These are phyloP conservation scores for Chionographis japonica DNA, from an alignment of 106 monocot species.

Conservation along the genomic window DNA sequence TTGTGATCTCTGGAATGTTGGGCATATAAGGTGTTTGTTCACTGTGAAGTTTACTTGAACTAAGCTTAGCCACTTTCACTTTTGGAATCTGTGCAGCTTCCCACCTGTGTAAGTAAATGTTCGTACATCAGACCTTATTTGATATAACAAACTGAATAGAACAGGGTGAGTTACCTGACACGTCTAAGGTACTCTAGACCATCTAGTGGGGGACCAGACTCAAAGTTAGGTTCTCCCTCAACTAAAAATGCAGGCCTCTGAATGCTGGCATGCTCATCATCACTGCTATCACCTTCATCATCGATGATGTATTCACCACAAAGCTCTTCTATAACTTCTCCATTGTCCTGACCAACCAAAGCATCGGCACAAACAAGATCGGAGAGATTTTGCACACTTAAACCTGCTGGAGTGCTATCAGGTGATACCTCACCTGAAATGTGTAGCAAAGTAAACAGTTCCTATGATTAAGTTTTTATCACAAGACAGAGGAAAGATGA, in stretches of 20 bases:
- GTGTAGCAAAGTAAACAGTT: background rate
- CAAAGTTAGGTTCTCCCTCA: slow-evolving; percentile 95
- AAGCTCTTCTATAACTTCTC: slow-evolving; percentile 6
- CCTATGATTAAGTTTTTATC: background rate
- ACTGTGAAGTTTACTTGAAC: slow-evolving; percentile 19
- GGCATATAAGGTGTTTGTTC: slow-evolving; percentile 97
- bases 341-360: slow-evolving; percentile 1
- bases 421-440: slow-evolving; percentile 20
- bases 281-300: slow-evolving; percentile 51
- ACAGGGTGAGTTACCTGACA: slow-evolving; percentile 60
- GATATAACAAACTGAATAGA: background rate
- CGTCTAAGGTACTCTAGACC: slow-evolving; percentile 90
- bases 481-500: background rate
- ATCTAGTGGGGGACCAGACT: slow-evolving; percentile 89
- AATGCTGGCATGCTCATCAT: slow-evolving; percentile 63
- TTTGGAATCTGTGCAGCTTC: slow-evolving; percentile 87
- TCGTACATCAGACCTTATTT: background rate
- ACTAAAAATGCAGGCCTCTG: slow-evolving; percentile 73
- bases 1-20: slow-evolving; percentile 67
- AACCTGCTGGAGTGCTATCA: background rate
- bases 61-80: slow-evolving; percentile 66
- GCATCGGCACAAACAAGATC: slow-evolving; percentile 3
- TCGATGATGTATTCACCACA: slow-evolving; percentile 25
- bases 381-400: background rate
- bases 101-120: slow-evolving; percentile 46